Percentiles rank a stretch among this genome's conserved stretches.
Conservation (phyloP, 2,329 filamentous ascomycete genomes). For the Colletotrichum siamense region DNA sequence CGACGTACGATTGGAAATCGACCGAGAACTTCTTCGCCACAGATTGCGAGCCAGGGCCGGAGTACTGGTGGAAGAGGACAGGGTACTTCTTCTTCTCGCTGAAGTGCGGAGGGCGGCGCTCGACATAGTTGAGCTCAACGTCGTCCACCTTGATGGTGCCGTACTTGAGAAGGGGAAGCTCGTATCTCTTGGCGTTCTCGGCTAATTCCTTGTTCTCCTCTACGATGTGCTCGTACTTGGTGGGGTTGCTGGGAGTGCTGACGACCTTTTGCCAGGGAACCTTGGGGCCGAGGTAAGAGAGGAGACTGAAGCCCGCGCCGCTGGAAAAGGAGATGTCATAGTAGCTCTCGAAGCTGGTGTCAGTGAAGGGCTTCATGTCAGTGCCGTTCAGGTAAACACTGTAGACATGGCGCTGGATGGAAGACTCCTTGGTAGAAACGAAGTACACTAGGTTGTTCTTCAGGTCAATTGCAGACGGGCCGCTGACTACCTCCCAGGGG, state of each 20-base stretch:
- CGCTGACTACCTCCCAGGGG: slow-evolving; percentile 88
- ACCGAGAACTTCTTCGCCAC: slow-evolving; percentile 82
- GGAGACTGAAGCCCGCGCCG: slow-evolving; percentile 80
- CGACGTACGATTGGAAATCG: slow-evolving; percentile 90
- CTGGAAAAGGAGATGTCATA: slow-evolving; percentile 86
- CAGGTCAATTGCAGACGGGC: slow-evolving; percentile 84
- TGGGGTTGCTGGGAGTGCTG: slow-evolving; percentile 74
- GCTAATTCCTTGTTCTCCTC: slow-evolving; percentile 80
- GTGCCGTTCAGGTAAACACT: slow-evolving; percentile 85
- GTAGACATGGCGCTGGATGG: slow-evolving; percentile 91
- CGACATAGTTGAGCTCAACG: slow-evolving; percentile 74
- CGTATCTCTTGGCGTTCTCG: slow-evolving; percentile 73
- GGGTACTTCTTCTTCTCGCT: slow-evolving; percentile 85
- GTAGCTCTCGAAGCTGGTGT: slow-evolving; percentile 76
- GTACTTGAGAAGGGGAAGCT: slow-evolving; percentile 83
- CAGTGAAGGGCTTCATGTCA: slow-evolving; percentile 74
- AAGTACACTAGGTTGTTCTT: slow-evolving; percentile 91
- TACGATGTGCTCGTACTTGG: slow-evolving; percentile 71
- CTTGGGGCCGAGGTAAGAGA: slow-evolving; percentile 82
- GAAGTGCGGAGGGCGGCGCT: slow-evolving; percentile 90
- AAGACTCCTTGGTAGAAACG: slow-evolving; percentile 82
- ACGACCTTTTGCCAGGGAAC: slow-evolving; percentile 93
- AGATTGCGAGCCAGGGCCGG: slow-evolving; percentile 89
- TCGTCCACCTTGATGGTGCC: slow-evolving; percentile 85
- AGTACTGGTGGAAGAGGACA: slow-evolving; percentile 94